Percentiles rank a stretch among this genome's conserved stretches.
These are phyloP conservation scores for Naegleria fowleri DNA, from an alignment of 208 protist species.

Conservation along the genomic window DNA sequence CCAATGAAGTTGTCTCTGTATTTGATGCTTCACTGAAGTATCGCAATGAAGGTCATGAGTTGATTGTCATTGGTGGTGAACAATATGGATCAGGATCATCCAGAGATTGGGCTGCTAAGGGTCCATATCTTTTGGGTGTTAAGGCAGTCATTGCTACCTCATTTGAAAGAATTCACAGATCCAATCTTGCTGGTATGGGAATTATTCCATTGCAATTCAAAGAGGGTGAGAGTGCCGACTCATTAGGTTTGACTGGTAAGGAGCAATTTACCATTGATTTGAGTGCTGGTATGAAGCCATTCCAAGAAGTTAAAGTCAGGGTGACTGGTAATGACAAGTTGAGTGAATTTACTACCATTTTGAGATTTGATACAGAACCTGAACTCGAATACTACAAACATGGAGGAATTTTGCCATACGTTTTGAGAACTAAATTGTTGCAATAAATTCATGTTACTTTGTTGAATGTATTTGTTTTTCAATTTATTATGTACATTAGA, in stretches of 20 bases:
- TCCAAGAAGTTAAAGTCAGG: constrained; percentile 71
- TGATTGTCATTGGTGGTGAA: constrained; percentile 85
- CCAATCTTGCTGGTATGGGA: constrained; percentile 89
- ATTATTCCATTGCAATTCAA: constrained; percentile 90
- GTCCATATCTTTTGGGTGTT: constrained; percentile 84
- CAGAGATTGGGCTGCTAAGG: constrained; percentile 93
- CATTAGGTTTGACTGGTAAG: constrained; percentile 79
- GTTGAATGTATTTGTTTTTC: no score
- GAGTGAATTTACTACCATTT: constrained; percentile 62
- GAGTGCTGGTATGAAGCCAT: constrained; percentile 63
- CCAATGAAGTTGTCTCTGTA: constrained; percentile 79
- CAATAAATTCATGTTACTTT: background rate
- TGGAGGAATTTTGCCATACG: constrained; percentile 85
- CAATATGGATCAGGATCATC: constrained; percentile 89
- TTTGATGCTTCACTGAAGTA: constrained; percentile 88
- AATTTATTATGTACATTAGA: no score
- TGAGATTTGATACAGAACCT: constrained; percentile 86
- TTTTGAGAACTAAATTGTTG: constrained; percentile 65
- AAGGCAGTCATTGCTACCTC: constrained; percentile 82
- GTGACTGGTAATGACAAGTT: constrained; percentile 48
- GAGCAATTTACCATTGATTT: constrained; percentile 81
- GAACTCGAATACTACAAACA: constrained; percentile 86
- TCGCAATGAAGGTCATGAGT: constrained; percentile 52
- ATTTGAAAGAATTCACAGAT: constrained; percentile 89
- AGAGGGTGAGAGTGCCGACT: constrained; percentile 65